Conservation (phyloP, 2,329 filamentous ascomycete genomes). For the Aspergillus flavus region DNA sequence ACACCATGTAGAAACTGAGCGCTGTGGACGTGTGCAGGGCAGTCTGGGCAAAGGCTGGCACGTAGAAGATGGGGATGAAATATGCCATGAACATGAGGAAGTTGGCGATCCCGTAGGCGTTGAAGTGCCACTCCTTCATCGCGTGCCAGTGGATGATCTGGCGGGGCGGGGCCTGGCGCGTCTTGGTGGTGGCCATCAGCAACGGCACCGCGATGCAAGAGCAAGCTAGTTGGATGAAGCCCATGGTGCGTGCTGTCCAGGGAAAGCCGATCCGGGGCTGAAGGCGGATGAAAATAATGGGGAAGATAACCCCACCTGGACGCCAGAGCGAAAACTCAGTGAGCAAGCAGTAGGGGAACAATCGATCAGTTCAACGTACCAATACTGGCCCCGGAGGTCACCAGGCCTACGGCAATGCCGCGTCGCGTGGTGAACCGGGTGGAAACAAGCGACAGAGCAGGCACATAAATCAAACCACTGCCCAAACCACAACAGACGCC, state of each 20-base stretch:
- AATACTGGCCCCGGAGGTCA: too few relatives aligned
- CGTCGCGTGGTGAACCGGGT: too few relatives aligned
- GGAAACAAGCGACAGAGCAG: too few relatives aligned
- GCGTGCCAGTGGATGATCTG: too few relatives aligned
- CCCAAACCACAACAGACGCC: too few relatives aligned
- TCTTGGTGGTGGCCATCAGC: background rate
- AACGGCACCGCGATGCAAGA: background rate
- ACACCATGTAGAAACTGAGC: conserved; percentile 1
- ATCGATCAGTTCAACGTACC: too few relatives aligned
- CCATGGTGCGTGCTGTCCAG: background rate
- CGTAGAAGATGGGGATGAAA: conserved; percentile 5
- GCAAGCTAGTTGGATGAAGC: background rate
- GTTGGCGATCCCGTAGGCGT: background rate
- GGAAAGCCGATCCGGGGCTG: background rate
- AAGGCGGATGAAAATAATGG: background rate
- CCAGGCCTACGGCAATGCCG: too few relatives aligned
- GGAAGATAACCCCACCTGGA: background rate
- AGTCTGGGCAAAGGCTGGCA: background rate
- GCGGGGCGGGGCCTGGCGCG: background rate
- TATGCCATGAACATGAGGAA: background rate
- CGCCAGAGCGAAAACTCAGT: too few relatives aligned
- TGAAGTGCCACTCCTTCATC: background rate
- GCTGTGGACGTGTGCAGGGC: background rate
- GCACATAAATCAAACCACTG: too few relatives aligned
- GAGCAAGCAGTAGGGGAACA: too few relatives aligned